These are phyloP conservation scores for Nemania diffusa DNA, from an alignment of 2,329 filamentous ascomycete genomes.

Conservation along the genomic window DNA sequence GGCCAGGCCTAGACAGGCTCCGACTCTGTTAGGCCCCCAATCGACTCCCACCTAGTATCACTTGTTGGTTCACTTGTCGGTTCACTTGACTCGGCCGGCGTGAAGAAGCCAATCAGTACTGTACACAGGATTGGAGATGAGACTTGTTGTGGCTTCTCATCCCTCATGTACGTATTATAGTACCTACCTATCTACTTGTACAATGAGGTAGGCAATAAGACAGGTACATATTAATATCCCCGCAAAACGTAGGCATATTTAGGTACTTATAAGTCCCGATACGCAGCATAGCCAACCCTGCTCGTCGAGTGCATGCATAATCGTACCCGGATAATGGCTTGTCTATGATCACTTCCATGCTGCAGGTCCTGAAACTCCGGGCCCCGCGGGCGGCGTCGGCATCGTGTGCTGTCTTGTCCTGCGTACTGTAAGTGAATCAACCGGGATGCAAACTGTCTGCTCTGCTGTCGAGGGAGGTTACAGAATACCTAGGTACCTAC, in stretches of 20 bases:
- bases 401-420: neutral
- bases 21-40: neutral
- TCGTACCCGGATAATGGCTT: slow-evolving; percentile 4
- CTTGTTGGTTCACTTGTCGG: neutral
- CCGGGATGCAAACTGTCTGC: slow-evolving; percentile 1
- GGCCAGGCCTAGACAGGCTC: neutral
- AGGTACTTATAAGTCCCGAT: no score
- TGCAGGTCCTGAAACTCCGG: slow-evolving; percentile 29
- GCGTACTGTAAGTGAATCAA: neutral
- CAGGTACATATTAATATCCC: neutral
- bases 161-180: neutral
- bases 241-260: neutral
- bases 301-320: neutral
- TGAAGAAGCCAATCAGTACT: neutral
- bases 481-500: no score
- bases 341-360: slow-evolving; percentile 13
- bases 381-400: neutral
- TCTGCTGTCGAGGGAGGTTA: neutral
- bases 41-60: neutral
- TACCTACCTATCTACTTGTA: neutral
- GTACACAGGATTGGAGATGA: neutral
- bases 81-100: slow-evolving; percentile 1
- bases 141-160: neutral
- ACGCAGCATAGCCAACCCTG: neutral
- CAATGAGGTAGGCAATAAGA: neutral